Conservation (phyloP, 2,329 filamentous ascomycete genomes). For the Neoascochyta sp. region DNA sequence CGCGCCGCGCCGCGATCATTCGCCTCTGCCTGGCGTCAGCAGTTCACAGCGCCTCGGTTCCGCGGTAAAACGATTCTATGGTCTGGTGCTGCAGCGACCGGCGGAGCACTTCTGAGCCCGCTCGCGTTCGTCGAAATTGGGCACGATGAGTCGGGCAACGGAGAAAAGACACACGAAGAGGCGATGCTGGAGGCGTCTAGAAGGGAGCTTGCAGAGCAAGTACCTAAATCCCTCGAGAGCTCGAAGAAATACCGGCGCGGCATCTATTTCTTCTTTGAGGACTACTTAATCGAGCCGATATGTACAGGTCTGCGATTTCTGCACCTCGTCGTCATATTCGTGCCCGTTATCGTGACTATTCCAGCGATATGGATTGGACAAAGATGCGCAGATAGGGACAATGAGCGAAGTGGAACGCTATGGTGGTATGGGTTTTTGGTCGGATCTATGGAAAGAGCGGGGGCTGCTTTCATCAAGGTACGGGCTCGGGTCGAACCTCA, state of each 20-base stretch:
- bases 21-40: constrained; percentile 30
- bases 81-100: constrained; percentile 29
- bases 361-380: constrained; percentile 77
- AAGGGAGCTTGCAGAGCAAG: constrained; percentile 68
- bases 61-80: constrained; percentile 29
- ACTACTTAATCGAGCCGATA: constrained; percentile 75
- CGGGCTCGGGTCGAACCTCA: not conserved
- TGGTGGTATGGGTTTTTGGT: constrained; percentile 96
- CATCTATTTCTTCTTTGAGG: constrained; percentile 64
- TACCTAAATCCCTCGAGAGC: constrained; percentile 60
- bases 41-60: constrained; percentile 35
- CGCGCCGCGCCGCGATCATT: constrained; percentile 22
- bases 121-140: constrained; percentile 58
- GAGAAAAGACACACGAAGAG: constrained; percentile 67
- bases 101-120: constrained; percentile 47
- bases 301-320: constrained; percentile 85
- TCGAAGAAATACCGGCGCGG: constrained; percentile 57
- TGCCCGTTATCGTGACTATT: constrained; percentile 78
- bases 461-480: constrained; percentile 96
- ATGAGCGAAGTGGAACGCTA: constrained; percentile 75
- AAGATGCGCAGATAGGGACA: constrained; percentile 60
- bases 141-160: constrained; percentile 46
- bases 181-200: constrained; percentile 84
- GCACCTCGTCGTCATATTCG: constrained; percentile 81
- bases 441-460: constrained; percentile 83